phyloP scores from a whole-genome alignment of 192 early-diverging fungal species.

The Dispira parvispora region DNA sequence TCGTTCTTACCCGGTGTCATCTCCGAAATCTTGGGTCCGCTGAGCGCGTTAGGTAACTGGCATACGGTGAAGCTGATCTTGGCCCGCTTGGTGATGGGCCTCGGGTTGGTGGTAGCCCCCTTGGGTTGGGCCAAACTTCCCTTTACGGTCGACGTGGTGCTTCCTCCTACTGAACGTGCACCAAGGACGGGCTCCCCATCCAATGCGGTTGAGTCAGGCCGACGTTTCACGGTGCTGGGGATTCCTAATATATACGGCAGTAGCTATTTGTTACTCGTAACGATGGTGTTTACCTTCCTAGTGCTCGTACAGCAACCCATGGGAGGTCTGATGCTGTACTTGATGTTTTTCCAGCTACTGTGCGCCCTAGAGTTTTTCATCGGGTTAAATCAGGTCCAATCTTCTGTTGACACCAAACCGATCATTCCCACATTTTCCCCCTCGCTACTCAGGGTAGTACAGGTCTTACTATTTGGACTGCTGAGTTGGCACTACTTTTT shows the following conservation, averaged over 20 bases:
- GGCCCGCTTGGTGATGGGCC: slow-evolving; percentile 34
- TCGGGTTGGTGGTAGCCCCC: slow-evolving; percentile 31
- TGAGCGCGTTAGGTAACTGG: not conserved
- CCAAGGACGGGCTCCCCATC: not conserved
- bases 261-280: slow-evolving; percentile 42
- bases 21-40: too few species aligned
- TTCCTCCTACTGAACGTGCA: slow-evolving; percentile 2
- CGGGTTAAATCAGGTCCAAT: slow-evolving; percentile 6
- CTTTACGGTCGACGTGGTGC: slow-evolving; percentile 31
- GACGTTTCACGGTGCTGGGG: slow-evolving; percentile 22
- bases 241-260: slow-evolving; percentile 50
- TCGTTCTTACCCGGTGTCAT: slow-evolving; percentile 11
- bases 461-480: slow-evolving; percentile 26
- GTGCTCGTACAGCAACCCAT: slow-evolving; percentile 62
- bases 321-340: slow-evolving; percentile 44
- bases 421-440: too few species aligned
- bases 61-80: slow-evolving; percentile 23
- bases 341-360: slow-evolving; percentile 26
- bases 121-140: slow-evolving; percentile 35
- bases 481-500: slow-evolving; percentile 57
- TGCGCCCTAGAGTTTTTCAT: slow-evolving; percentile 31
- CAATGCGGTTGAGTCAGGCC: not conserved
- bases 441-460: slow-evolving; percentile 18
- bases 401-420: too few species aligned
- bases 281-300: slow-evolving; percentile 42